Base-by-base conservation (phyloP, 2,329 filamentous ascomycete genomes). In the Talaromyces sp. region DNA sequence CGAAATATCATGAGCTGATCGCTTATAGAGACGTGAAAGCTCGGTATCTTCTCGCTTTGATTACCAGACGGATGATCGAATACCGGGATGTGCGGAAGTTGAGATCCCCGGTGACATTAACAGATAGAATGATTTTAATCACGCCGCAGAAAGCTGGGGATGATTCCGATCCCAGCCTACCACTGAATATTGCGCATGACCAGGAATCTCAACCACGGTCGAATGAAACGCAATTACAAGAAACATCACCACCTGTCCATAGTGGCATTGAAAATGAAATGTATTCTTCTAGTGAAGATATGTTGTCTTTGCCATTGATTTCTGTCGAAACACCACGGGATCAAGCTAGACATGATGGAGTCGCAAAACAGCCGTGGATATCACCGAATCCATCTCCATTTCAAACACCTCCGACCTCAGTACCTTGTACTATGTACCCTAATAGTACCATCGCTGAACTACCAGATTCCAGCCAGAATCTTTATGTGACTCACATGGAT, bases 101-200 rank as follows among this genome's bases (percentile, higher is more conserved):
- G 36, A 53, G 51, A 40, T 53, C 21, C 11, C 51, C 51, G 7
- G 36, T 41, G 11, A 41, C 36, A 19, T 17, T 53, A 4, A 53
- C 51, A 11, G 51, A 53, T 40, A 39, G 21, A 13, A 53, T 53
- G 51, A 41, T 53, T 31, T 25, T 53, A 10, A 17, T 53, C 15
- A 39, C 51, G 7, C 51, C 51, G 11, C 19, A 28, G 37, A 53
- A 53, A 37, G 51, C 17, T 33, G 51, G 51, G 11, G 51, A 53
- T 25, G 36, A 53, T 37, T 53, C 36, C 17, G 51, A 53, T 40
- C 51, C 51, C 28, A 53, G 17, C 17, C 25, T 37, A 41, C 51
- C 51, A 5, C 51, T 53, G 13, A 53, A 53, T 11, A 28, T 37
- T 25, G 36, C 35, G 9, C 36, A 53, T 40, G 21, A 28, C 10